phyloP scores from a whole-genome alignment of 768 basidiomycete species.

The Suillus brevipes region DNA sequence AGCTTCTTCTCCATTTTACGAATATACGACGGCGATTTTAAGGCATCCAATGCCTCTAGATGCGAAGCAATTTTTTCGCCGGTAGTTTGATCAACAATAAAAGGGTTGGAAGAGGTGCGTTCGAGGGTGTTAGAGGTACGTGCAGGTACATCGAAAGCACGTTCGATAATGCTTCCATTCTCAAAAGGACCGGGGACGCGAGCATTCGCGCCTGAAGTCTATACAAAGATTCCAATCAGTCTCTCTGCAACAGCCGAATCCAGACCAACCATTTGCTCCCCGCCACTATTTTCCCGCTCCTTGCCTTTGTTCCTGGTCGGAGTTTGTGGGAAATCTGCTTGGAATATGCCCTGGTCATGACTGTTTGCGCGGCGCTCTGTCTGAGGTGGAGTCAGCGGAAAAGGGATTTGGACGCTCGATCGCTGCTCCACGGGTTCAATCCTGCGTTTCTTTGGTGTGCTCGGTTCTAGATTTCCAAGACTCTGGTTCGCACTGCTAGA shows the following conservation, averaged over 20 bases:
- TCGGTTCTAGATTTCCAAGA: constrained; percentile 8
- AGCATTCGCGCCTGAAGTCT: neutral
- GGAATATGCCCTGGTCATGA: neutral
- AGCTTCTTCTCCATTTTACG: constrained; percentile 40
- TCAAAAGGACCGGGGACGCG: neutral
- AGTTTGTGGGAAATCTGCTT: constrained; percentile 14
- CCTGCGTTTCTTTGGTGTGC: constrained; percentile 19
- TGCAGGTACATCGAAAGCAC: constrained; percentile 8
- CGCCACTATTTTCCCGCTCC: constrained; percentile 13
- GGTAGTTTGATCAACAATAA: neutral
- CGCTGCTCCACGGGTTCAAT: constrained; percentile 9
- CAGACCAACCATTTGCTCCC: constrained; percentile 18
- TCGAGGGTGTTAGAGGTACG: constrained; percentile 13
- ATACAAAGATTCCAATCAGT: constrained; percentile 6
- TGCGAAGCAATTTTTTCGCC: constrained; percentile 4
- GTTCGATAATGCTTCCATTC: neutral
- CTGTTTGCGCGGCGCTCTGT: constrained; percentile 10
- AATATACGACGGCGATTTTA: constrained; percentile 31
- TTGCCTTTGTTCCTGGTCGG: constrained; percentile 30
- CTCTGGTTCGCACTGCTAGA: neutral
- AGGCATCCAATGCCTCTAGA: constrained; percentile 15
- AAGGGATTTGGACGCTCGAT: neutral
- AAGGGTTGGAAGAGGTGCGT: constrained; percentile 15
- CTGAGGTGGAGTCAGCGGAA: constrained; percentile 26
- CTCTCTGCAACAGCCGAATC: neutral